phyloP scores from a whole-genome alignment of 129 eudicot genomes.

The Chrysanthemum makinoi region DNA sequence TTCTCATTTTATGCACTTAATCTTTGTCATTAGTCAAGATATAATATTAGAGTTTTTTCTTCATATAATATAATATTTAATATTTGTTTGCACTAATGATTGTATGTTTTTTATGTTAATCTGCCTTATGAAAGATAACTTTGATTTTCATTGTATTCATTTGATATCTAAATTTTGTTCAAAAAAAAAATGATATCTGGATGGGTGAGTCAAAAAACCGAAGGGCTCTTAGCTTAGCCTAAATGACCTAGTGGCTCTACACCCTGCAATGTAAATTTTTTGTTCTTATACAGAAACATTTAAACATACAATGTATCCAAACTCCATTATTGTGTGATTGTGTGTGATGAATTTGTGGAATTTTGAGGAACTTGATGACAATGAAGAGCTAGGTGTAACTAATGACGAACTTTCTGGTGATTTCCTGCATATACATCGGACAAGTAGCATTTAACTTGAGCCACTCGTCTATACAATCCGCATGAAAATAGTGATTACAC shows the following conservation, averaged over 20 bases:
- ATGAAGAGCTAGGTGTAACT: conserved; percentile 26
- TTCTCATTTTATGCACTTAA: conserved; percentile 14
- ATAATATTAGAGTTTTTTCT: background rate
- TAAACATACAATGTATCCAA: background rate
- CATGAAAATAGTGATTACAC: conserved; percentile 71
- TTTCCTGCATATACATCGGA: conserved; percentile 63
- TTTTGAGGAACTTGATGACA: background rate
- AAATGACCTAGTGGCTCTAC: too few relatives aligned
- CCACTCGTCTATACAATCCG: conserved; percentile 69
- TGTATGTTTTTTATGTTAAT: too few relatives aligned
- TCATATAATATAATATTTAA: background rate
- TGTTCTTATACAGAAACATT: background rate
- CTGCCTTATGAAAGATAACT: too few relatives aligned
- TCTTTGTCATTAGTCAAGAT: conserved; percentile 2
- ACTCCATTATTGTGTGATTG: background rate
- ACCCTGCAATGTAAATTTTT: background rate
- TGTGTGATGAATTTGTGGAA: background rate
- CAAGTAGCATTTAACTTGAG: conserved; percentile 61
- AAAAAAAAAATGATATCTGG: too few relatives aligned
- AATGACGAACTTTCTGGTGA: conserved; percentile 10
- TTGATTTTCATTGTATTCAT: too few relatives aligned
- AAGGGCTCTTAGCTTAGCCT: too few relatives aligned
- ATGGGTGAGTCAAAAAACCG: too few relatives aligned
- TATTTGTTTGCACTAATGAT: background rate
- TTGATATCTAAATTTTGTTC: too few relatives aligned